Evolutionary conservation across 1,284 basidiomycete genomes (phyloP), one percentile per base, ranked within the genome.

Genomic region (Ustanciosporium gigantosporum): DNA sequence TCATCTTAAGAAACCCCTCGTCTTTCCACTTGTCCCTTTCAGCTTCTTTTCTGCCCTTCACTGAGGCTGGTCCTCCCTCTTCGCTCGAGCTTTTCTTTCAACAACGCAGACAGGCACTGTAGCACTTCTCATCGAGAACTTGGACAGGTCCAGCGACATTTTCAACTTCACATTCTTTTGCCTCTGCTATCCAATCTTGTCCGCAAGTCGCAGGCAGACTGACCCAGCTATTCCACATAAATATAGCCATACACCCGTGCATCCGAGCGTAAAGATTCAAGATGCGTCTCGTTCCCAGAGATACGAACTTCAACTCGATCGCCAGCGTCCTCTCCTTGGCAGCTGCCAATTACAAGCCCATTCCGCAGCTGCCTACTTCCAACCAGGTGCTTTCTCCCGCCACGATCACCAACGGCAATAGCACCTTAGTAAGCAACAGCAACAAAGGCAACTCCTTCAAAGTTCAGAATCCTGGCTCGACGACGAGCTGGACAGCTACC

Each of bases 291-390:
- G 15, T 62, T 17, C 45, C 66, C 2, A 38, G 68, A 14, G 61
- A 65, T 27, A 56, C 46, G 22, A 45, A 47, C 46, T 27, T 71
- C 21, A 59, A 44, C 32, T 37, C 64, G 6, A 37, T 77, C 24
- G 74, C 73, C 22, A 58, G 47, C 23, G 52, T 62, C 21, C 68
- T 77, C 2, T 74, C 72, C 22, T 57, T 77, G 19, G 68, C 62
- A n/a, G 43, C 65, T 8, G 75, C 75, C 36, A 74, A 76, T 53
- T 77, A 77, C 66, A 77, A 77, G 59, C 75, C 75, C 15, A 64
- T 71, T 17, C 75, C 75, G 4, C 67, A 70, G 43, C 41, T 70
- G 2, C 56, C 67, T 2, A 45, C 39, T 4, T 39, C 56, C 27
- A 57, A 51, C 27, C 42, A 61, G 25, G 43, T 32, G 23, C 25